These are phyloP conservation scores for Cryphonectria nitschkei DNA, from an alignment of 2,329 filamentous ascomycete species.

Conservation along the genomic window DNA sequence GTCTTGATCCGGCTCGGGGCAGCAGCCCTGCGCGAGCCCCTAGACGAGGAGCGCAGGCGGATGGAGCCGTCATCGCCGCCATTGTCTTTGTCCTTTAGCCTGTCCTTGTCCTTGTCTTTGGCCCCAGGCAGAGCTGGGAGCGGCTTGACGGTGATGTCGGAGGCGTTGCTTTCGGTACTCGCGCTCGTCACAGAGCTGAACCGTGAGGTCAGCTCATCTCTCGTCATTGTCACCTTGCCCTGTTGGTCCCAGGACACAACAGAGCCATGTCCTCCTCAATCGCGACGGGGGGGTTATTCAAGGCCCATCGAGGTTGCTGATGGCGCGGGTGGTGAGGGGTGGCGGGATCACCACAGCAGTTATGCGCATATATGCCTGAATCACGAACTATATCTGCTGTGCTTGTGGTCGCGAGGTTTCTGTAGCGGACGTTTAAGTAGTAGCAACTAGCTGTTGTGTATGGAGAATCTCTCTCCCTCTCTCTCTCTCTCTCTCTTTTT, in stretches of 20 bases:
- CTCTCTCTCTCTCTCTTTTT: neutral
- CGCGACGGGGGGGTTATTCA: slow-evolving; percentile 18
- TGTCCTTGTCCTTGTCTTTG: slow-evolving; percentile 26
- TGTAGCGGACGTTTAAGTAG: neutral
- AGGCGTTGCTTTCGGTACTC: slow-evolving; percentile 68
- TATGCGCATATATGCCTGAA: neutral
- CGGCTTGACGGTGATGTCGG: slow-evolving; percentile 66
- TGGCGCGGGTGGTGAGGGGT: slow-evolving; percentile 6
- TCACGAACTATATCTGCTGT: neutral
- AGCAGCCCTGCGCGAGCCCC: slow-evolving; percentile 41
- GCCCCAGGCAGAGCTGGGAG: slow-evolving; percentile 38
- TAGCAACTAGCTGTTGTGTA: neutral
- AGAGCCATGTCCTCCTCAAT: slow-evolving; percentile 28
- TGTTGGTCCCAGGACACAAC: slow-evolving; percentile 26
- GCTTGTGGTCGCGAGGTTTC: neutral
- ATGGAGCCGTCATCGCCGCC: slow-evolving; percentile 36
- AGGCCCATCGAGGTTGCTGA: slow-evolving; percentile 25
- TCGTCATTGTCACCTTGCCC: slow-evolving; percentile 61
- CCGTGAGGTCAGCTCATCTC: slow-evolving; percentile 65
- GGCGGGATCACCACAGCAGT: neutral
- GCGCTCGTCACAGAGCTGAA: slow-evolving; percentile 69
- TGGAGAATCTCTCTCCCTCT: neutral
- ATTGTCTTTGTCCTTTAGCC: slow-evolving; percentile 22
- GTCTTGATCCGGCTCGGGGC: slow-evolving; percentile 57
- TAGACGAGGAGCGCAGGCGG: slow-evolving; percentile 38